These are phyloP conservation scores for Penicillium frequentans DNA, from an alignment of 2,329 filamentous ascomycete species.

Conservation along the genomic window DNA sequence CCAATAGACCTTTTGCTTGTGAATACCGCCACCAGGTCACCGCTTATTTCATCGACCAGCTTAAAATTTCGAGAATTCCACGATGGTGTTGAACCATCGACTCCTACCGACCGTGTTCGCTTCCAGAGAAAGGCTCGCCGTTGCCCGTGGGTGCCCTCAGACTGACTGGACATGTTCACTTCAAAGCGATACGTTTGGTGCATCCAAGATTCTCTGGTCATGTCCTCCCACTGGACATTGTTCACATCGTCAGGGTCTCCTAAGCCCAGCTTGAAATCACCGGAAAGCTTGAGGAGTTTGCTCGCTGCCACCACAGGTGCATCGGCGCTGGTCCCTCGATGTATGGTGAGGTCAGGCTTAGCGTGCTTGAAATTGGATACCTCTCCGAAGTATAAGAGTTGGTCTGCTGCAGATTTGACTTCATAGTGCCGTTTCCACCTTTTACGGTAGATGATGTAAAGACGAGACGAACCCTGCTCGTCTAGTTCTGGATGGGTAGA, in stretches of 20 bases:
- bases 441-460: constrained; percentile 11
- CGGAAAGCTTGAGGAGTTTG: constrained; percentile 25
- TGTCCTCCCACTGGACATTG: constrained; percentile 28
- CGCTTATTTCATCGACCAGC: constrained; percentile 18
- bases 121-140: constrained; percentile 28
- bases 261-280: constrained; percentile 26
- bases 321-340: constrained; percentile 8
- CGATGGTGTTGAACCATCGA: constrained; percentile 10
- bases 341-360: constrained; percentile 17
- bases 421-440: constrained; percentile 15
- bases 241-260: constrained; percentile 23
- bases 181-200: constrained; percentile 27
- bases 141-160: background rate
- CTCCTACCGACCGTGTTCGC: constrained; percentile 23
- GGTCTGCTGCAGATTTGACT: constrained; percentile 12
- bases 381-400: constrained; percentile 9
- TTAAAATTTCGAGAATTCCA: constrained; percentile 29
- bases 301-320: constrained; percentile 21
- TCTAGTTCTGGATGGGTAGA: constrained; percentile 6
- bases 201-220: constrained; percentile 18
- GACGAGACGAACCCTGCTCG: constrained; percentile 1
- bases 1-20: constrained; percentile 7
- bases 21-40: constrained; percentile 19
- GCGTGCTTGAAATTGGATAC: constrained; percentile 13
- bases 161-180: constrained; percentile 11